These are phyloP conservation scores for Oxyria digyna DNA, from an alignment of 148 eudicot genomes.

Conservation along the genomic window DNA sequence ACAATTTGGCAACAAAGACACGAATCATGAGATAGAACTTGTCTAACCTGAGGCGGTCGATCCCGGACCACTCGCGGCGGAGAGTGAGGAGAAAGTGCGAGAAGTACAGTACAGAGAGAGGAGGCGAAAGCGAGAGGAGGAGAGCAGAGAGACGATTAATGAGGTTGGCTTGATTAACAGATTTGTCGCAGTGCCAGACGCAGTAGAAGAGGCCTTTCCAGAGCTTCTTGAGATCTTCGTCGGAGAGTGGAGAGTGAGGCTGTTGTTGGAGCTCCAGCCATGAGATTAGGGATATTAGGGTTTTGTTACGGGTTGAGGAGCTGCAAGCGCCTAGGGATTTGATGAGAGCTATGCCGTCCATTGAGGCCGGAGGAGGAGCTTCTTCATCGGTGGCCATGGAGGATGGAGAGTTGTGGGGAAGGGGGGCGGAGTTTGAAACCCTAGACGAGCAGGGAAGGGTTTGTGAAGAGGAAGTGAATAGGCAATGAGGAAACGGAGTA, in stretches of 20 bases:
- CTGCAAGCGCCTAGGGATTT: slow-evolving; percentile 60
- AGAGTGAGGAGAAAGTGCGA: slow-evolving; percentile 43
- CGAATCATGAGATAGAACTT: slow-evolving; percentile 76
- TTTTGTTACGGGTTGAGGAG: slow-evolving; percentile 38
- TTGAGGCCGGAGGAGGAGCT: neutral
- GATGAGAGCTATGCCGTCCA: slow-evolving; percentile 21
- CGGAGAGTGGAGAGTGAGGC: slow-evolving; percentile 32
- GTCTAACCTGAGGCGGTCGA: slow-evolving; percentile 71
- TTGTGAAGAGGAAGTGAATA: neutral
- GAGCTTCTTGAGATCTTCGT: slow-evolving; percentile 58
- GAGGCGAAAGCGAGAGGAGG: slow-evolving; percentile 23
- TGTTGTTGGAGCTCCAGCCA: slow-evolving; percentile 22
- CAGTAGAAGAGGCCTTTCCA: slow-evolving; percentile 94
- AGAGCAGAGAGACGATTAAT: slow-evolving; percentile 39
- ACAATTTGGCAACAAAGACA: slow-evolving; percentile 37
- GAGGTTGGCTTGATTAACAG: slow-evolving; percentile 40
- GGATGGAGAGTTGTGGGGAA: neutral
- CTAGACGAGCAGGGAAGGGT: slow-evolving; percentile 5
- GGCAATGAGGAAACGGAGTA: neutral
- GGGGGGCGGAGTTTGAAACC: slow-evolving; percentile 8
- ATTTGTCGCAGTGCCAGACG: slow-evolving; percentile 81
- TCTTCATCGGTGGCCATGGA: slow-evolving; percentile 5
- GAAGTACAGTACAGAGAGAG: slow-evolving; percentile 42
- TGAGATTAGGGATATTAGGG: slow-evolving; percentile 32
- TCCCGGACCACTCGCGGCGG: slow-evolving; percentile 82